phyloP scores from a whole-genome alignment of 2,329 filamentous ascomycete genomes.

The Stemphylium beticola region DNA sequence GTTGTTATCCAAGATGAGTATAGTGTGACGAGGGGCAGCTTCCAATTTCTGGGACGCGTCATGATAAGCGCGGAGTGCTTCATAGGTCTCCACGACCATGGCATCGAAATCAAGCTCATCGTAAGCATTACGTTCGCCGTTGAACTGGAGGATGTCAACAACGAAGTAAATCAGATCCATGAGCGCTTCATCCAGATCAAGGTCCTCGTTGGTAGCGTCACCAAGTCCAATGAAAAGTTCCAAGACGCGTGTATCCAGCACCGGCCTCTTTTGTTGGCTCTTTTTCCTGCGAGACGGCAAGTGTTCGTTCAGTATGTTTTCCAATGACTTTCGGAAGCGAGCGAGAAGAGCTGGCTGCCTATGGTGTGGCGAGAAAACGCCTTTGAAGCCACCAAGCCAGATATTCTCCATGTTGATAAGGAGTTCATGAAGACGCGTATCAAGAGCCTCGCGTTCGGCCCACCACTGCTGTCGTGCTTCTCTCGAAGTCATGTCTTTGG shows the following conservation, averaged over 20 bases:
- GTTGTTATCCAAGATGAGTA: slow-evolving; percentile 89
- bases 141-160: slow-evolving; percentile 94
- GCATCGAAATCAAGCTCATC: slow-evolving; percentile 96
- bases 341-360: slow-evolving; percentile 69
- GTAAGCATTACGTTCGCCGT: slow-evolving; percentile 94
- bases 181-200: slow-evolving; percentile 85
- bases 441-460: slow-evolving; percentile 80
- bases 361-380: slow-evolving; percentile 82
- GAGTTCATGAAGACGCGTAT: slow-evolving; percentile 76
- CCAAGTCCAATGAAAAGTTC: slow-evolving; percentile 90
- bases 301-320: slow-evolving; percentile 79
- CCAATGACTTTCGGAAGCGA: slow-evolving; percentile 78
- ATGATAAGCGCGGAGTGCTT: slow-evolving; percentile 83
- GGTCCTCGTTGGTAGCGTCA: slow-evolving; percentile 68
- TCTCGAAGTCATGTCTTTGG: slow-evolving; percentile 73
- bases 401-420: slow-evolving; percentile 86
- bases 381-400: slow-evolving; percentile 94
- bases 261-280: slow-evolving; percentile 55
- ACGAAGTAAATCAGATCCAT: slow-evolving; percentile 95
- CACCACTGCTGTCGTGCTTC: slow-evolving; percentile 87
- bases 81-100: slow-evolving; percentile 86
- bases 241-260: slow-evolving; percentile 71
- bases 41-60: slow-evolving; percentile 52
- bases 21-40: slow-evolving; percentile 67
- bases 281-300: slow-evolving; percentile 80